These are phyloP conservation scores for Phytophthora multivora DNA, from an alignment of 352 stramenopile species.

Conservation along the genomic window DNA sequence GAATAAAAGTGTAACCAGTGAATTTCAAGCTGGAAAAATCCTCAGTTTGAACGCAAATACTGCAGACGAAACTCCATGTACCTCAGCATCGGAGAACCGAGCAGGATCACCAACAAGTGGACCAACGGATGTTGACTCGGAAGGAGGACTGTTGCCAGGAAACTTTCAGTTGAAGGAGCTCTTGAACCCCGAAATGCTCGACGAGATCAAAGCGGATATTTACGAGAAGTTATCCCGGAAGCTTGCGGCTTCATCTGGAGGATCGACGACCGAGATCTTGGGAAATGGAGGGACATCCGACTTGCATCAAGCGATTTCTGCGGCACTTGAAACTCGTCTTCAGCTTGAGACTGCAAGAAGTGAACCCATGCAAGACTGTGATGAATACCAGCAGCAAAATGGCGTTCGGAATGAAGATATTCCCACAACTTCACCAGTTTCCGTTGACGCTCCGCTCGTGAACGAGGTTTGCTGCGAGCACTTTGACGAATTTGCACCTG, in stretches of 20 bases:
- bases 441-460: slow-evolving; percentile 1
- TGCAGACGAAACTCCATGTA: not conserved
- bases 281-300: slow-evolving; percentile 28
- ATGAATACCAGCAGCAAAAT: slow-evolving; percentile 2
- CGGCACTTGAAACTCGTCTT: slow-evolving; percentile 56
- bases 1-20: not conserved
- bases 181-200: slow-evolving; percentile 50
- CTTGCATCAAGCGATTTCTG: slow-evolving; percentile 55
- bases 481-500: slow-evolving; percentile 53
- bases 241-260: slow-evolving; percentile 19
- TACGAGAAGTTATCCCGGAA: slow-evolving; percentile 57
- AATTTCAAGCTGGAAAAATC: not conserved
- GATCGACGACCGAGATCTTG: not conserved
- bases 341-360: slow-evolving; percentile 38
- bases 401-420: slow-evolving; percentile 1
- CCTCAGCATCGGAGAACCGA: slow-evolving; percentile 6
- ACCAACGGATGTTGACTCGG: slow-evolving; percentile 1
- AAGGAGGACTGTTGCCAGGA: slow-evolving; percentile 6
- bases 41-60: not conserved
- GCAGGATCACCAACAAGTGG: not conserved
- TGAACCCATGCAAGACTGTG: slow-evolving; percentile 11
- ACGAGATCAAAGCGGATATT: slow-evolving; percentile 69
- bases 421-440: not conserved
- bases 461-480: slow-evolving; percentile 47
- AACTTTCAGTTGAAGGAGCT: slow-evolving; percentile 63